Evolutionary conservation across 306 rosid species (phyloP).

Genomic region (Dalbergia cochinchinensis): DNA sequence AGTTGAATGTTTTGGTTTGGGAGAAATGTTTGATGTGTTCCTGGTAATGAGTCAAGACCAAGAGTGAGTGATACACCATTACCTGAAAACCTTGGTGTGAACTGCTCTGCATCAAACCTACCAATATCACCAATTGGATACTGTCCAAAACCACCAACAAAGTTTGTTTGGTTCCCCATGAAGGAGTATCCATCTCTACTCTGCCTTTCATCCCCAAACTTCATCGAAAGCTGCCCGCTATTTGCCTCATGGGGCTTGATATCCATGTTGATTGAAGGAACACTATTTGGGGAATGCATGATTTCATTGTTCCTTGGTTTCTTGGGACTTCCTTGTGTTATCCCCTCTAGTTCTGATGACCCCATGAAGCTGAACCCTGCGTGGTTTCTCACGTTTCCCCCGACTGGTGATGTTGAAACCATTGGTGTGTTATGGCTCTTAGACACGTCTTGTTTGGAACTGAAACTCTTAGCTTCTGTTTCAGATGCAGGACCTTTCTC

Average conservation of each 20-base stretch:
- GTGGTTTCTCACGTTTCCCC: conserved; percentile 63
- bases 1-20: conserved; percentile 83
- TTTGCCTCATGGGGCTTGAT: conserved; percentile 58
- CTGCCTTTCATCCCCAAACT: conserved; percentile 77
- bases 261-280: conserved; percentile 62
- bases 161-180: conserved; percentile 81
- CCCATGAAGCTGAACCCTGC: conserved; percentile 89
- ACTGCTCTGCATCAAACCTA: conserved; percentile 85
- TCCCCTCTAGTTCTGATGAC: conserved; percentile 85
- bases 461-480: conserved; percentile 57
- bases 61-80: conserved; percentile 93
- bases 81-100: conserved; percentile 81
- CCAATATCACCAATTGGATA: conserved; percentile 91
- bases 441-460: conserved; percentile 64
- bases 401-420: conserved; percentile 64
- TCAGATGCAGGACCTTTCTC: conserved; percentile 56
- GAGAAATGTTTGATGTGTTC: conserved; percentile 75
- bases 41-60: conserved; percentile 88
- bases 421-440: conserved; percentile 53
- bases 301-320: conserved; percentile 72
- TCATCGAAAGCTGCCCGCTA: conserved; percentile 65
- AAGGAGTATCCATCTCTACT: conserved; percentile 85
- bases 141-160: conserved; percentile 89
- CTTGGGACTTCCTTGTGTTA: conserved; percentile 88
- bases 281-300: conserved; percentile 59